Evolutionary conservation across 371 early-diverging fungal species (phyloP).

Genomic region (Rhizopus microsporus): DNA sequence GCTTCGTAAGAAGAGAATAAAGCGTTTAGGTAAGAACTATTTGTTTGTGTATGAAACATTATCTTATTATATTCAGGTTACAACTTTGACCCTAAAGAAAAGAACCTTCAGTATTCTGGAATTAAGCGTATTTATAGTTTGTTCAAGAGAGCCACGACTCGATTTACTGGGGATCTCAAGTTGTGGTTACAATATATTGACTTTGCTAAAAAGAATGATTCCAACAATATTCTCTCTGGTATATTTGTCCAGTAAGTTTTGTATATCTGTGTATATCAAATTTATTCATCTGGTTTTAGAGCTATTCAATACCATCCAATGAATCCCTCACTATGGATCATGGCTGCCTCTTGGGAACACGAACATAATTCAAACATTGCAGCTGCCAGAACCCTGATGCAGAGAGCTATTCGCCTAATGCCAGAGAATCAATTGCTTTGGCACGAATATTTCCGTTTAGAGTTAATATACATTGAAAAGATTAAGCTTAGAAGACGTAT

Average conservation of each 20-base stretch:
- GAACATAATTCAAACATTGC: slow-evolving; percentile 79
- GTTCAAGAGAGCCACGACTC: slow-evolving; percentile 77
- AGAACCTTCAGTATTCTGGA: slow-evolving; percentile 56
- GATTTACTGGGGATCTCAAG: slow-evolving; percentile 78
- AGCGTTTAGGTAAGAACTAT: slow-evolving; percentile 39
- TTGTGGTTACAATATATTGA: slow-evolving; percentile 94
- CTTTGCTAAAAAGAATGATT: slow-evolving; percentile 64
- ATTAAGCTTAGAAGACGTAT: slow-evolving; percentile 80
- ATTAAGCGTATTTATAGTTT: slow-evolving; percentile 72
- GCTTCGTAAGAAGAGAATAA: slow-evolving; percentile 79
- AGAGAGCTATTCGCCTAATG: slow-evolving; percentile 87
- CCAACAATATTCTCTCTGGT: slow-evolving; percentile 69
- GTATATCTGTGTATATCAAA: neutral
- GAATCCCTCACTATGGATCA: slow-evolving; percentile 83
- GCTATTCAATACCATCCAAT: slow-evolving; percentile 87
- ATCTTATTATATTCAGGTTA: neutral
- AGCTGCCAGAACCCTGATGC: slow-evolving; percentile 83
- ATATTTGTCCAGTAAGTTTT: slow-evolving; percentile 68
- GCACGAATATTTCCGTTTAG: slow-evolving; percentile 92
- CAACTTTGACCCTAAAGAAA: slow-evolving; percentile 5
- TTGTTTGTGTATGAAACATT: neutral
- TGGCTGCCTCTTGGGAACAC: slow-evolving; percentile 90
- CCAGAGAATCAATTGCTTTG: slow-evolving; percentile 72
- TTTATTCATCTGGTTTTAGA: slow-evolving; percentile 35
- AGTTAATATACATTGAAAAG: slow-evolving; percentile 86